Evolutionary conservation across 768 basidiomycete genomes (phyloP), one percentile per base, ranked within the genome.

Genomic region (Flagelloscypha sp.): DNA sequence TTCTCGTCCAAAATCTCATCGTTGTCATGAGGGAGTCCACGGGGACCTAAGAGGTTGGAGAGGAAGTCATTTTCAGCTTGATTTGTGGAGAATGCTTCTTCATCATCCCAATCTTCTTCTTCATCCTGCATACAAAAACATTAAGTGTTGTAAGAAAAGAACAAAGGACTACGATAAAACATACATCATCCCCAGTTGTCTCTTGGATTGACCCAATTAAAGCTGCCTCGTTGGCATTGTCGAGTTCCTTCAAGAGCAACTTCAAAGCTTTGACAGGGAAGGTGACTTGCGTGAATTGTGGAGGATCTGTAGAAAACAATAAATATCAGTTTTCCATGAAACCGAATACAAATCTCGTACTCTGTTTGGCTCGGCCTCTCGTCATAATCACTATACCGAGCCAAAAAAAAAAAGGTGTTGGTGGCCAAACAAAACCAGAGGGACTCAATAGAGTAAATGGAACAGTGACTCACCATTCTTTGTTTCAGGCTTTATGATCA

Each of bases 91-190:
- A n/a, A n/a, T 31, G 70, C 74, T 37, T 86, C 90, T 50, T 92
- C 90, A 48, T 95, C 92, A 7, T 76, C 72, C 94, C 94, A 98
- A n/a, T 88, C 87, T 22, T n/a, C n/a, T n/a, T n/a, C n/a, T n/a
- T 88, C 88, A 44, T 90, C 84, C 69, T 87, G 54, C 19, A 55
- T 32, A 11, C 31, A 38, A 9, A 31, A 19, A 27, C 7, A 35
- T 13, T 19, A 13, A 30, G 18, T 18, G 22, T 5, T 22, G 6
- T 8, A 17, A 27, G 27, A 27, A 36, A n/a, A 20, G 16, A 46
- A 37, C 16, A 9, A 33, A 36, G 22, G 39, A 17, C 39, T 27
- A 33, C 18, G 36, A 33, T 21, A 30, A n/a, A 24, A 56, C 72
- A 43, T 57, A 83, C 81, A 24, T 74, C 84, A 50, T 90, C 88